These are phyloP conservation scores for Sporothrix brunneoviolacea DNA, from an alignment of 2,329 filamentous ascomycete genomes.

Conservation along the genomic window DNA sequence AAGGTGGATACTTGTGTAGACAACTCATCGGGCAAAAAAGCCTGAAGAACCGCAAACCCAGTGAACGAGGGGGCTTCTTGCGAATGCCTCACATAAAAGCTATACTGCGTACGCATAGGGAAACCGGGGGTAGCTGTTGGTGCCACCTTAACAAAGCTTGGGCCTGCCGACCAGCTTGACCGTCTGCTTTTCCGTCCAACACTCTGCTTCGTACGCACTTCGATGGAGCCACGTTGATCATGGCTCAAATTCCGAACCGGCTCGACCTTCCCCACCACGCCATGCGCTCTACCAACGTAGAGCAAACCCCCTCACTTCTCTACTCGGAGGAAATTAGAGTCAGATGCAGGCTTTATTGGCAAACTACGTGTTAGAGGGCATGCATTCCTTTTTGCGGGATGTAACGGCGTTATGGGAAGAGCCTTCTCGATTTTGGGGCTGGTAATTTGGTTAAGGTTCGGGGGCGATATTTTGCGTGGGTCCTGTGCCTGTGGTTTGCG, in stretches of 20 bases:
- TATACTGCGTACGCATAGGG: neutral
- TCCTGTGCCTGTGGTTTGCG: too few species aligned
- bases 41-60: too few species aligned
- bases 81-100: neutral
- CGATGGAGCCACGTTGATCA: constrained; percentile 32
- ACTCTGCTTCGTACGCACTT: constrained; percentile 13
- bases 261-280: constrained; percentile 14
- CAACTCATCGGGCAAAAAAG: constrained; percentile 13
- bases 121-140: constrained; percentile 8
- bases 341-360: too few species aligned
- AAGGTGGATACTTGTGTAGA: constrained; percentile 11
- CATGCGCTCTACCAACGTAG: constrained; percentile 2
- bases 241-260: constrained; percentile 24
- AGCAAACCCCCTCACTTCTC: too few species aligned
- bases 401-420: constrained; percentile 8
- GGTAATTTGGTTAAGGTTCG: neutral
- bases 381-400: constrained; percentile 1
- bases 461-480: neutral
- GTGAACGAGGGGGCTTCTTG: neutral
- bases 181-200: too few species aligned
- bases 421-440: constrained; percentile 9
- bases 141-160: too few species aligned
- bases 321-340: too few species aligned
- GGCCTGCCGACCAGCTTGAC: too few species aligned
- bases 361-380: neutral